phyloP scores from a whole-genome alignment of 768 basidiomycete species.

The Leccinellum rugosiceps region DNA sequence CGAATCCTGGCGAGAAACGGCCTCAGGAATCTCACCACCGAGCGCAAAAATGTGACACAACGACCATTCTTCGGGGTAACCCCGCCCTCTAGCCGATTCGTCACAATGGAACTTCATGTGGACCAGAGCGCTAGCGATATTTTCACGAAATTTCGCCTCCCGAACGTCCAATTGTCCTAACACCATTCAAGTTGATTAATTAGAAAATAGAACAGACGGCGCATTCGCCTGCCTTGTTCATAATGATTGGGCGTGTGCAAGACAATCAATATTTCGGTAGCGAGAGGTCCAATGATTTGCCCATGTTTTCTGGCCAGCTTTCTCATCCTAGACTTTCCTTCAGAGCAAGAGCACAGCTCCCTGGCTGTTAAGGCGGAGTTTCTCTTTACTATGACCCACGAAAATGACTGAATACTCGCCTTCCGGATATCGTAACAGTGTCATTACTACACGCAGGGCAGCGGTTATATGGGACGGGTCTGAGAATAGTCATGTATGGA shows the following conservation, averaged over 20 bases:
- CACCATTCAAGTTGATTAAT: background rate
- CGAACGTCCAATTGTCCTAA: background rate
- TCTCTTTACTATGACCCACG: background rate
- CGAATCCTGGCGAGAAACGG: background rate
- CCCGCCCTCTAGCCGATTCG: no score
- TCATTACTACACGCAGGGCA: background rate
- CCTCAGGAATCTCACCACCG: background rate
- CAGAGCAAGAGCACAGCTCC: background rate
- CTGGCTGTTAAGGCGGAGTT: background rate
- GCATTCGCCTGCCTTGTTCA: background rate
- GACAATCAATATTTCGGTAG: background rate
- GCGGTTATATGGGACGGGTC: background rate
- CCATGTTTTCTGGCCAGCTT: background rate
- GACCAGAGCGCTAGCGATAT: background rate
- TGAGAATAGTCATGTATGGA: background rate
- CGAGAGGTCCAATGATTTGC: background rate
- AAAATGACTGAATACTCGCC: background rate
- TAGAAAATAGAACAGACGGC: background rate
- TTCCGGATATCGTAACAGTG: background rate
- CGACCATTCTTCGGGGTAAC: background rate
- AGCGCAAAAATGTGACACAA: background rate
- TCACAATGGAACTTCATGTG: background rate
- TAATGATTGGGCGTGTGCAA: background rate
- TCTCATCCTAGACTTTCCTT: background rate
- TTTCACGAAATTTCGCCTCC: background rate